phyloP scores from a whole-genome alignment of 2,329 filamentous ascomycete genomes.

The Xylaria sp. region DNA sequence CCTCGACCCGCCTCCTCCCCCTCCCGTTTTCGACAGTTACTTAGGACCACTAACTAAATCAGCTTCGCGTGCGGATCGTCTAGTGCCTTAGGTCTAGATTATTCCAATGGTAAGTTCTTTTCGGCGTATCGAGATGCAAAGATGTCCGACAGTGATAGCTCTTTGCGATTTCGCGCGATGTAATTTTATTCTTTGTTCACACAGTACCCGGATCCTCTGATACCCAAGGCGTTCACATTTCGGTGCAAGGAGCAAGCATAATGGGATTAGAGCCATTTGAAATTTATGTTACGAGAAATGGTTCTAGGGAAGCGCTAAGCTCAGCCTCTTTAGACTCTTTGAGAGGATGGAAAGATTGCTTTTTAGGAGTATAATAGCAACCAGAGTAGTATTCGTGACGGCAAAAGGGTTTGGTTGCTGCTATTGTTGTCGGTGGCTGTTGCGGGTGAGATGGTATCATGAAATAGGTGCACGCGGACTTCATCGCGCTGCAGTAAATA shows the following conservation, averaged over 20 bases:
- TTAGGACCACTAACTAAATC: conserved; percentile 44
- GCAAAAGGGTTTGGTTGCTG: conserved; percentile 7
- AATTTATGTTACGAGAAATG: background rate
- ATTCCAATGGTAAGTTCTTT: conserved; percentile 43
- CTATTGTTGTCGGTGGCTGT: conserved; percentile 6
- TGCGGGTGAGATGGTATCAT: conserved; percentile 7
- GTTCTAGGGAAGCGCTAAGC: conserved; percentile 10
- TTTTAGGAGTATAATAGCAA: conserved; percentile 10
- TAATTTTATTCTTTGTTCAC: conserved; percentile 21
- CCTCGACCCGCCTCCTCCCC: conserved; percentile 21
- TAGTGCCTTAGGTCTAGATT: conserved; percentile 22
- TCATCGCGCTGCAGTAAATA: conserved; percentile 3
- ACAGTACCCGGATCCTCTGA: conserved; percentile 32
- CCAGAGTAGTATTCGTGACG: conserved; percentile 17
- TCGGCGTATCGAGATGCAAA: conserved; percentile 18
- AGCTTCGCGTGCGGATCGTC: conserved; percentile 35
- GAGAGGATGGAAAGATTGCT: conserved; percentile 4
- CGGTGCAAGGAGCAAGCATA: conserved; percentile 18
- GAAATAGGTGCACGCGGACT: conserved; percentile 10
- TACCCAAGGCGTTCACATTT: conserved; percentile 39
- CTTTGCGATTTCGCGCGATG: conserved; percentile 28
- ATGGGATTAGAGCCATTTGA: conserved; percentile 21
- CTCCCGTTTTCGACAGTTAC: conserved; percentile 27
- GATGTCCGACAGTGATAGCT: conserved; percentile 5
- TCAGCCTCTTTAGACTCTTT: background rate